Conservation (phyloP, 2,329 filamentous ascomycete species). For the Dendryphion nanum region DNA sequence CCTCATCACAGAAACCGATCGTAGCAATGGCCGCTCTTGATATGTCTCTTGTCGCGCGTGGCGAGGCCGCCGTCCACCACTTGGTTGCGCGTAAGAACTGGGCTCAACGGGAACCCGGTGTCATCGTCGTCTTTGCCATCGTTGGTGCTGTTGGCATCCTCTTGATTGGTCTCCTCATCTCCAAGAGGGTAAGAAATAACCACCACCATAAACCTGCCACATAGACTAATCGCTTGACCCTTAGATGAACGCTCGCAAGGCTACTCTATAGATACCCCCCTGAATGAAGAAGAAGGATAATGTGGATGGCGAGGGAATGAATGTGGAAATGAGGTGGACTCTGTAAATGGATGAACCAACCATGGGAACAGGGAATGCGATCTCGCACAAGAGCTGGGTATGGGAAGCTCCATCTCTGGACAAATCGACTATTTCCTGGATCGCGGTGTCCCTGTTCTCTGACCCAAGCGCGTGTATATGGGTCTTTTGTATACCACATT, state of each 20-base stretch:
- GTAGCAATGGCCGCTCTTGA: slow-evolving; percentile 38
- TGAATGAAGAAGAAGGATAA: background rate
- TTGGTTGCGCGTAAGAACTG: slow-evolving; percentile 58
- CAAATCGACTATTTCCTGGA: background rate
- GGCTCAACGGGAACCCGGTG: slow-evolving; percentile 57
- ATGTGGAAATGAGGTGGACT: background rate
- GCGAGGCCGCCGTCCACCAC: slow-evolving; percentile 37
- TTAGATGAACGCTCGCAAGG: slow-evolving; percentile 10
- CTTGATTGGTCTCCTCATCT: slow-evolving; percentile 51
- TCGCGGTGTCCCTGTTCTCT: no score
- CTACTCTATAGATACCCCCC: slow-evolving; percentile 9
- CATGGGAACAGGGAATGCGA: no score
- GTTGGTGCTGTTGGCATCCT: slow-evolving; percentile 56
- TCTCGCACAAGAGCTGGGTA: no score
- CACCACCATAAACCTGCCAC: background rate
- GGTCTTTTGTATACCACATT: slow-evolving; percentile 27
- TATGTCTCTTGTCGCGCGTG: slow-evolving; percentile 37
- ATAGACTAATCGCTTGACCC: background rate
- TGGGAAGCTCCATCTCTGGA: slow-evolving; percentile 8
- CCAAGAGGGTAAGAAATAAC: slow-evolving; percentile 40
- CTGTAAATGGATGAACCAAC: slow-evolving; percentile 7
- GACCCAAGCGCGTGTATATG: no score
- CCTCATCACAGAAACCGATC: background rate
- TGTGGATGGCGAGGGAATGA: no score
- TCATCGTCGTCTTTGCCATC: slow-evolving; percentile 63